phyloP scores from a whole-genome alignment of 345 rosid species.

The Aquilaria malaccensis region DNA sequence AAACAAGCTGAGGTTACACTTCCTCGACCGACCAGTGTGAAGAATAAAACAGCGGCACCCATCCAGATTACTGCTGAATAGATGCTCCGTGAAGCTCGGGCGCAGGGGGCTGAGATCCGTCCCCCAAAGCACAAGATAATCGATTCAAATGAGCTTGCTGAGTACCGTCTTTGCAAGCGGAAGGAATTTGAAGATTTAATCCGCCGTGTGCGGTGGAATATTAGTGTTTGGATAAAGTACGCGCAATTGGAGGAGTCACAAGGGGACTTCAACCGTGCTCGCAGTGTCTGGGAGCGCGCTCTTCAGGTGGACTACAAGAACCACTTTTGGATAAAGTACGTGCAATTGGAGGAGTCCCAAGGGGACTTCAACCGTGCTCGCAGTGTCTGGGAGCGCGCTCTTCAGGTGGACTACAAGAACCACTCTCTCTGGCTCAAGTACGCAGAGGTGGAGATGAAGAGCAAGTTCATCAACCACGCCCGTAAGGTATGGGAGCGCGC shows the following conservation, averaged over 20 bases:
- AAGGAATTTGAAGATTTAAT: constrained; percentile 77
- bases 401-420: constrained; percentile 66
- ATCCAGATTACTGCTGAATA: constrained; percentile 81
- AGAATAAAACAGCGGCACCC: constrained; percentile 82
- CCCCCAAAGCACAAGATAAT: constrained; percentile 79
- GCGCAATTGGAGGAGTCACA: constrained; percentile 91
- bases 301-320: constrained; percentile 61
- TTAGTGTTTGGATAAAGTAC: constrained; percentile 67
- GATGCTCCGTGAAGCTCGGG: constrained; percentile 72
- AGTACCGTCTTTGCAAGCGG: constrained; percentile 58
- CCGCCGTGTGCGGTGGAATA: constrained; percentile 62
- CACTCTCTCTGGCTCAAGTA: constrained; percentile 82
- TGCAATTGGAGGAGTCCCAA: constrained; percentile 78
- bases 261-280: constrained; percentile 70
- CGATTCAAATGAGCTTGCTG: constrained; percentile 58
- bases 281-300: constrained; percentile 83
- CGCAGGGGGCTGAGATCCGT: constrained; percentile 76
- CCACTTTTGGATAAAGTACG: constrained; percentile 80
- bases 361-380: constrained; percentile 62
- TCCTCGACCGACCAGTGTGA: constrained; percentile 73
- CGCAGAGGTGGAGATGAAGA: constrained; percentile 59
- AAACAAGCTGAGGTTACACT: constrained; percentile 73
- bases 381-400: constrained; percentile 82
- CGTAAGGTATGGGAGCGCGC: constrained; percentile 86
- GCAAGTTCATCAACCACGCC: constrained; percentile 32